phyloP scores from a whole-genome alignment of 192 early-diverging fungal genomes.

The Mortierella claussenii region DNA sequence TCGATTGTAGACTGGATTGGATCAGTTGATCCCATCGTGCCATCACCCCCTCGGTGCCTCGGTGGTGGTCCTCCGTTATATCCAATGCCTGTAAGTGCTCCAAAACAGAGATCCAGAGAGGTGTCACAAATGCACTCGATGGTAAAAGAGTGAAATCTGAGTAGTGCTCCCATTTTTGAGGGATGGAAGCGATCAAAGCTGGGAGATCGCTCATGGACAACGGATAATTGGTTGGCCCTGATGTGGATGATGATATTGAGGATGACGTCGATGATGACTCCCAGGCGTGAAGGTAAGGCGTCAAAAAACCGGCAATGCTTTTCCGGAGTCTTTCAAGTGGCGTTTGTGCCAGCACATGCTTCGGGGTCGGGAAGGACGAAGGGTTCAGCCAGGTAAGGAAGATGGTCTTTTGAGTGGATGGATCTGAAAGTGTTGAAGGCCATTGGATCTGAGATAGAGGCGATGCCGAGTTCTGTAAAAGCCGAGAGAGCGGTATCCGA shows the following conservation, averaged over 20 bases:
- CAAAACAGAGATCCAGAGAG: constrained; percentile 30
- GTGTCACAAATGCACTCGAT: constrained; percentile 25
- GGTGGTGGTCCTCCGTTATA: background rate
- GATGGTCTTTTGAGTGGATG: constrained; percentile 11
- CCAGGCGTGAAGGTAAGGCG: constrained; percentile 22
- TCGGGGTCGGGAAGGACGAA: constrained; percentile 21
- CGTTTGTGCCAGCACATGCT: constrained; percentile 39
- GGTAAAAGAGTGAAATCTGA: constrained; percentile 52
- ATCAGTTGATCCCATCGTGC: constrained; percentile 21
- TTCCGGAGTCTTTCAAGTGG: constrained; percentile 34
- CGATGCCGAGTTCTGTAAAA: background rate
- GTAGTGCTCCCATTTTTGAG: constrained; percentile 58
- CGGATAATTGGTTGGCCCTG: no score
- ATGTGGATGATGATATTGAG: no score
- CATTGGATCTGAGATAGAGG: constrained; percentile 1
- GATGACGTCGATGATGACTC: background rate
- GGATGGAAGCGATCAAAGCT: constrained; percentile 37
- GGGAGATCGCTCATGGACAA: background rate
- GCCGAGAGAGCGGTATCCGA: no score
- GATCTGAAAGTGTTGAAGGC: constrained; percentile 17
- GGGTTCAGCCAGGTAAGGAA: constrained; percentile 19
- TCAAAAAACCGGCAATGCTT: constrained; percentile 7
- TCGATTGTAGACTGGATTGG: constrained; percentile 24
- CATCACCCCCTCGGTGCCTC: background rate
- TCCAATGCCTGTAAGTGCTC: constrained; percentile 12